Evolutionary conservation across 345 rosid species (phyloP), one percentile per base, ranked within the genome.

Genomic region (Trapa bicornis): DNA sequence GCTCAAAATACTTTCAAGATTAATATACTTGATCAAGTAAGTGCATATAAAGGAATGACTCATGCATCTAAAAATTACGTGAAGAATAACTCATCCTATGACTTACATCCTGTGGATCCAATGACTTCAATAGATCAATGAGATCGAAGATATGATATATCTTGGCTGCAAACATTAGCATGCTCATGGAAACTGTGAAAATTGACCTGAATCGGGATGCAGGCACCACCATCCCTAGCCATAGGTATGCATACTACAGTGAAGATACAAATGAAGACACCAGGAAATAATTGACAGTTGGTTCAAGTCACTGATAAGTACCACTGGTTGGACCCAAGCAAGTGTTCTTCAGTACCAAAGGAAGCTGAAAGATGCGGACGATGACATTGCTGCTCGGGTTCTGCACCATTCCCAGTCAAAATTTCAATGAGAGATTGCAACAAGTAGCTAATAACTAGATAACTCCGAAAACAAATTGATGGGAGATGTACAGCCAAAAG

Each of bases 141-240:
- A 89, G 72, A 50, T 81, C 83, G 22, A 85, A 77, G 64, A 87
- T 80, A 65, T 91, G 86, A 80, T 78, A 87, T 74, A 83, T 73
- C 77, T 88, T 86, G 65, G 91, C 89, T 0, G 87, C 86, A 65
- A 86, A 89, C 93, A 89, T 91, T 77, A 95, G 73, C 84, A 85
- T 87, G 70, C 86, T 83, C 11, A 79, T 73, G 29, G 96, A 86
- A 48, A 87, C 68, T 17, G 78, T 76, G 66, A 89, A 67, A 43
- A 87, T 70, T 66, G 96, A 84, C 77, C 90, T 85, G 77, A 78
- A 83, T 73, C 86, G 81, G 32, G 82, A 81, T 0, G 86, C 78
- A 29, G 83, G 76, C 72, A 89, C 72, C 29, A 22, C 29, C 74
- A 79, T 69, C 72, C 89, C 97, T 91, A 82, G 43, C 68, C 72